Percentiles rank a stretch among this genome's conserved stretches.
These are phyloP conservation scores for Rhododendron mucronatum DNA, from an alignment of 148 eudicot genomes.

Conservation along the genomic window DNA sequence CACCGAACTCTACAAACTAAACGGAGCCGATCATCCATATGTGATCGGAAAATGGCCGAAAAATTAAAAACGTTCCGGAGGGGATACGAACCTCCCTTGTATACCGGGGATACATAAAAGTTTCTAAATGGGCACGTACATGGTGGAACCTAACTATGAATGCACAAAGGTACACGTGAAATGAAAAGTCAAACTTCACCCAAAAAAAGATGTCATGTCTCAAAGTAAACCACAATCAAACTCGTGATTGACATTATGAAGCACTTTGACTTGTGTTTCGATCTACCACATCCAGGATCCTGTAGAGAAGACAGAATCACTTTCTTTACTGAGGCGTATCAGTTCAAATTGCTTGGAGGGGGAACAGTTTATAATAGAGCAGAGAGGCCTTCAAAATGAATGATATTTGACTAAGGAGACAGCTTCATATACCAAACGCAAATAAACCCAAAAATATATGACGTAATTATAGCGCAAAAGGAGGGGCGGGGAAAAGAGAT, in stretches of 20 bases:
- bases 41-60: too few species aligned
- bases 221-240: not conserved
- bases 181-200: not conserved
- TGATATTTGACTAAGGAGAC: not conserved
- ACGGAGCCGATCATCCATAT: too few species aligned
- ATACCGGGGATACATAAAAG: too few species aligned
- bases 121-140: not conserved
- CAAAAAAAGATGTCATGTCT: not conserved
- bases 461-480: not conserved
- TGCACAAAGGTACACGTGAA: not conserved
- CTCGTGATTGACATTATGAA: not conserved
- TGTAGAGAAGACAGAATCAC: not conserved
- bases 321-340: not conserved
- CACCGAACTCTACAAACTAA: too few species aligned
- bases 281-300: not conserved
- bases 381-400: not conserved
- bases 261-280: not conserved
- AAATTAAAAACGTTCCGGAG: too few species aligned
- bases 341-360: not conserved
- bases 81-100: too few species aligned
- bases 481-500: not conserved
- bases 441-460: not conserved
- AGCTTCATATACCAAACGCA: not conserved
- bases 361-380: not conserved
- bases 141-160: constrained; percentile 17